Conservation (phyloP, 202 grass and related monocot species). For the Setaria viridis region DNA sequence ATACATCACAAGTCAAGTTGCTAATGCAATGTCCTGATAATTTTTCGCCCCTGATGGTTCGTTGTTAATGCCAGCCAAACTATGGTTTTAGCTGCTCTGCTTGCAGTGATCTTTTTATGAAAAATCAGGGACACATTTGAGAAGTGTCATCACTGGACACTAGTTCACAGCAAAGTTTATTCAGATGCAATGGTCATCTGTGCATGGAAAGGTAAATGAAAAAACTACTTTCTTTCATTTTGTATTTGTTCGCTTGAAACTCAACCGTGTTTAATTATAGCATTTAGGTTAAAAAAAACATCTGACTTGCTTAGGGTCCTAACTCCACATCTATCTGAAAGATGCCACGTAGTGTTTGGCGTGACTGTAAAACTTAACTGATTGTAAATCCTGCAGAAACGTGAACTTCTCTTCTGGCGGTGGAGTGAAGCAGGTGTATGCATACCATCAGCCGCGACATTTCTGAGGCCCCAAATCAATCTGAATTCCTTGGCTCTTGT, state of each 20-base stretch:
- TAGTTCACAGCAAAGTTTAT: constrained; percentile 25
- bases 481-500: neutral
- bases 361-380: neutral
- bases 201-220: constrained; percentile 42
- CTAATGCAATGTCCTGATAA: neutral
- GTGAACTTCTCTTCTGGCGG: neutral
- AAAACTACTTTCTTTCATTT: neutral
- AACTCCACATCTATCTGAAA: constrained; percentile 21
- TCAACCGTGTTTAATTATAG: neutral
- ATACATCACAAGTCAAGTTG: constrained; percentile 52
- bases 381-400: constrained; percentile 38
- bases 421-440: constrained; percentile 6
- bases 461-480: neutral
- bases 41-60: neutral
- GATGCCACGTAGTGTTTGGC: neutral
- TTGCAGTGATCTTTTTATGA: constrained; percentile 26
- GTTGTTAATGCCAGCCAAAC: constrained; percentile 19
- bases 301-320: constrained; percentile 15
- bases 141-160: constrained; percentile 3
- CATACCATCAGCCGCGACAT: neutral
- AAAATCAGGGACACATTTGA: constrained; percentile 16
- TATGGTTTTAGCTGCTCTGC: constrained; percentile 13
- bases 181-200: constrained; percentile 20
- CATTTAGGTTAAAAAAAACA: neutral
- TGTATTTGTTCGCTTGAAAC: constrained; percentile 16